These are phyloP conservation scores for Globisporangium middletonii DNA, from an alignment of 352 stramenopile species.

Conservation along the genomic window DNA sequence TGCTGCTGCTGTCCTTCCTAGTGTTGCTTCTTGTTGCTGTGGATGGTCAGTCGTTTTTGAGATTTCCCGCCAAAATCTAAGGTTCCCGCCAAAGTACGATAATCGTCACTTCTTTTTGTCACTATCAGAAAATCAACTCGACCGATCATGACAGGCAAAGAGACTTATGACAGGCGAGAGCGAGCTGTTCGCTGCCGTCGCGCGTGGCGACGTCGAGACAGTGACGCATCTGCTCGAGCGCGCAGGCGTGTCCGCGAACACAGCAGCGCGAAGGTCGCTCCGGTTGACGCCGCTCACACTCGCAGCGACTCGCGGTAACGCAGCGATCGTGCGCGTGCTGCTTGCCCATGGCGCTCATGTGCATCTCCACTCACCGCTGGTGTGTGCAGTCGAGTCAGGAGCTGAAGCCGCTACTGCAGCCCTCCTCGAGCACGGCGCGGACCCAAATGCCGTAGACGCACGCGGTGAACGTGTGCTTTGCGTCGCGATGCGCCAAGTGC, in stretches of 20 bases:
- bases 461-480: background rate
- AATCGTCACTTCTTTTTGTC: no score
- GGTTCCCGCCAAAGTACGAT: no score
- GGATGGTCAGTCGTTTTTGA: background rate
- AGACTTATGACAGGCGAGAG: background rate
- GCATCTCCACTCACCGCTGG: background rate
- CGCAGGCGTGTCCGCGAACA: background rate
- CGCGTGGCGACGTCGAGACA: background rate
- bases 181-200: slow-evolving; percentile 3
- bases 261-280: background rate
- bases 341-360: background rate
- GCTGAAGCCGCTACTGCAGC: background rate
- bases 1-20: slow-evolving; percentile 7
- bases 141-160: background rate
- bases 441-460: background rate
- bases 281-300: background rate
- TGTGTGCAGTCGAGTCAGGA: background rate
- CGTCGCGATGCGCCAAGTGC: background rate
- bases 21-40: background rate
- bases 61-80: background rate
- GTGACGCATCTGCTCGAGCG: background rate
- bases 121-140: no score
- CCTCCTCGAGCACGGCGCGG: background rate
- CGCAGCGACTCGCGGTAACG: background rate
- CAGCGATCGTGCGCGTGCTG: background rate